phyloP scores from a whole-genome alignment of 2,329 filamentous ascomycete species.

The Aureobasidium zeae region DNA sequence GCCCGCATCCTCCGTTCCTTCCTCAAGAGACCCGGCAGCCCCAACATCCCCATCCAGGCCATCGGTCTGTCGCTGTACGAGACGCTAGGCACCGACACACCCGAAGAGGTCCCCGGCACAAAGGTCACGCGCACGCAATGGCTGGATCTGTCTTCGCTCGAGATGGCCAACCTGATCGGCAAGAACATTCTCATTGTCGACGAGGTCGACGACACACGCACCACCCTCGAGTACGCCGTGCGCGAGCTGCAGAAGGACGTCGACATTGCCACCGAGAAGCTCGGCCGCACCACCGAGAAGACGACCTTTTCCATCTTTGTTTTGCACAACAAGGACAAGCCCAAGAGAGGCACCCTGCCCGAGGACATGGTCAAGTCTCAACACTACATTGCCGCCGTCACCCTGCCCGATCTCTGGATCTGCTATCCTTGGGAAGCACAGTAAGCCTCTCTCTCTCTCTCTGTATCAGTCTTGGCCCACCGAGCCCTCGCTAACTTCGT shows the following conservation, averaged over 20 bases:
- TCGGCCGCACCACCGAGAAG: slow-evolving; percentile 59
- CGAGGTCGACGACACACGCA: slow-evolving; percentile 91
- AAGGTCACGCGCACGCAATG: slow-evolving; percentile 97
- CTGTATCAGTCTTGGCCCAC: neutral
- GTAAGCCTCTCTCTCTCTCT: slow-evolving; percentile 34
- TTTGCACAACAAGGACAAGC: slow-evolving; percentile 96
- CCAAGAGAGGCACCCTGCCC: slow-evolving; percentile 82
- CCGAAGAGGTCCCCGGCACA: slow-evolving; percentile 71
- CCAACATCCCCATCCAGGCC: slow-evolving; percentile 98
- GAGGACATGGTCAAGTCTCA: slow-evolving; percentile 62
- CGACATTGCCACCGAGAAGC: slow-evolving; percentile 62
- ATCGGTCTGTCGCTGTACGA: slow-evolving; percentile 98
- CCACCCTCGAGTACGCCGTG: slow-evolving; percentile 88
- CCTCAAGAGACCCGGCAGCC: slow-evolving; percentile 74
- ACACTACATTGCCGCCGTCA: slow-evolving; percentile 76
- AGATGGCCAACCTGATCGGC: slow-evolving; percentile 82
- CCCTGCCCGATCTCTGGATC: slow-evolving; percentile 92
- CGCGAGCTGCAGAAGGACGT: slow-evolving; percentile 93
- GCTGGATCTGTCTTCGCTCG: slow-evolving; percentile 79
- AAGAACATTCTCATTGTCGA: slow-evolving; percentile 90
- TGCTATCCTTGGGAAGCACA: slow-evolving; percentile 97
- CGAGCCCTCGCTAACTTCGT: neutral
- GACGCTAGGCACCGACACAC: slow-evolving; percentile 49
- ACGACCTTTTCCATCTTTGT: slow-evolving; percentile 94
- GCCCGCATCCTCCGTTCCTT: slow-evolving; percentile 96